phyloP scores from a whole-genome alignment of 164 flowering plant species.

The Magnolia sinica region DNA sequence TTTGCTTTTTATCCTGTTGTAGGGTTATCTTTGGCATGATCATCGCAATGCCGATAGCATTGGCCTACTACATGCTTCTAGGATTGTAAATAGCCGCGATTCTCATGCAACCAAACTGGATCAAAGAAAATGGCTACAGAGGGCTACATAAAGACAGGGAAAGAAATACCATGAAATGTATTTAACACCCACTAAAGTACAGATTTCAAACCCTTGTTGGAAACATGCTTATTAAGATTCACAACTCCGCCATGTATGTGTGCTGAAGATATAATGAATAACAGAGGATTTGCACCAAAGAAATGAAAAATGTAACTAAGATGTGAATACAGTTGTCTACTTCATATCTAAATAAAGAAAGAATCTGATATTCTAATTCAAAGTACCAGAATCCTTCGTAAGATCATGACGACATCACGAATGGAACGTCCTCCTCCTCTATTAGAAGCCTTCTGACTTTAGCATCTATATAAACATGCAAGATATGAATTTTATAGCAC shows the following conservation, averaged over 20 bases:
- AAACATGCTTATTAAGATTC: neutral
- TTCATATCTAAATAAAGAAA: neutral
- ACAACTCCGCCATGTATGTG: neutral
- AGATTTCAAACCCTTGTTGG: neutral
- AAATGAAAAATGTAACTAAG: neutral
- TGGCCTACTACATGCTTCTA: constrained; percentile 60
- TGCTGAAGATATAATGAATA: neutral
- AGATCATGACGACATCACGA: too few species aligned
- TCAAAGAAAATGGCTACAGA: neutral
- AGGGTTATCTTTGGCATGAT: constrained; percentile 74
- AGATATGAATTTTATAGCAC: too few species aligned
- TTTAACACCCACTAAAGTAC: neutral
- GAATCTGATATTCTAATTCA: neutral
- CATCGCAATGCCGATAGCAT: constrained; percentile 48
- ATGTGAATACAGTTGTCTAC: too few species aligned
- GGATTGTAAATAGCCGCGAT: constrained; percentile 28
- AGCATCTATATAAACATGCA: too few species aligned
- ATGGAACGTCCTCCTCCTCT: too few species aligned
- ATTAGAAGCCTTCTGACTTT: too few species aligned
- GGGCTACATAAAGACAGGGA: neutral
- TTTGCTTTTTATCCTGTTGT: constrained; percentile 21
- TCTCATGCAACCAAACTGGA: neutral
- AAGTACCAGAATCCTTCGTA: neutral
- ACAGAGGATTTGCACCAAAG: neutral
- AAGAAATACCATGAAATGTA: neutral